A percentile compares a stretch with the other conserved stretches of the same genome.
Conservation (phyloP, 768 basidiomycete genomes). For the Auriscalpium microsporum region DNA sequence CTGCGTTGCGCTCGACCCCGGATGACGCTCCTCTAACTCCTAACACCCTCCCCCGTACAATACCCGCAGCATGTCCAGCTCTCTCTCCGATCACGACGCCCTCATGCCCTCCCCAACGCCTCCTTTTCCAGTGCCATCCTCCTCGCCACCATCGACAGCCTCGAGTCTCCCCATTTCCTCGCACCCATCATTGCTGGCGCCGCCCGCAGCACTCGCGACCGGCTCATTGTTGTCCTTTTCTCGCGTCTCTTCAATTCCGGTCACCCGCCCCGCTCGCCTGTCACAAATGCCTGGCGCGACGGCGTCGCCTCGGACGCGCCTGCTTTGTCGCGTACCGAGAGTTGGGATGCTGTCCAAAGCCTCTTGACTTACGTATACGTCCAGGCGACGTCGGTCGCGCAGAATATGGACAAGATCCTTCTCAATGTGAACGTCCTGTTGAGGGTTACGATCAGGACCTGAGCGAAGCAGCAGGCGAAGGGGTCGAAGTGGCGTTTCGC, state of each 20-base stretch:
- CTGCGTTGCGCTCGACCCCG: too few relatives aligned
- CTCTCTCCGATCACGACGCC: background rate
- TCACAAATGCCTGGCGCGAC: background rate
- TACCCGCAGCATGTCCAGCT: background rate
- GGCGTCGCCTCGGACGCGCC: slow-evolving; percentile 4
- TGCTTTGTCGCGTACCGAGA: slow-evolving; percentile 31
- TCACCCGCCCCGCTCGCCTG: slow-evolving; percentile 8
- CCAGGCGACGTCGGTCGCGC: slow-evolving; percentile 70
- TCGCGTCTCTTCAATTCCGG: slow-evolving; percentile 46
- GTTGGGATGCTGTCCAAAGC: slow-evolving; percentile 64
- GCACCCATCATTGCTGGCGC: slow-evolving; percentile 45
- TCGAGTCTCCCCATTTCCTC: slow-evolving; percentile 49
- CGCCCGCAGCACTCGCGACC: slow-evolving; percentile 33
- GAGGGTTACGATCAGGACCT: slow-evolving; percentile 43
- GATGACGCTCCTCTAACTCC: background rate
- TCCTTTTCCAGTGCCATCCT: slow-evolving; percentile 29
- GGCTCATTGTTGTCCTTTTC: slow-evolving; percentile 57
- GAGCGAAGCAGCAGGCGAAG: slow-evolving; percentile 26
- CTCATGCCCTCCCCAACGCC: slow-evolving; percentile 13
- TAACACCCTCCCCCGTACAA: background rate
- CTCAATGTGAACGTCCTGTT: slow-evolving; percentile 76
- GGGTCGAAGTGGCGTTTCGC: slow-evolving; percentile 24
- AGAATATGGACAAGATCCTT: slow-evolving; percentile 56
- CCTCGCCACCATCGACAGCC: slow-evolving; percentile 43
- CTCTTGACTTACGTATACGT: slow-evolving; percentile 82